A percentile compares a stretch with the other conserved stretches of the same genome.
Conservation (phyloP, 371 early-diverging fungal species). For the Rhizopus arrhizus region DNA sequence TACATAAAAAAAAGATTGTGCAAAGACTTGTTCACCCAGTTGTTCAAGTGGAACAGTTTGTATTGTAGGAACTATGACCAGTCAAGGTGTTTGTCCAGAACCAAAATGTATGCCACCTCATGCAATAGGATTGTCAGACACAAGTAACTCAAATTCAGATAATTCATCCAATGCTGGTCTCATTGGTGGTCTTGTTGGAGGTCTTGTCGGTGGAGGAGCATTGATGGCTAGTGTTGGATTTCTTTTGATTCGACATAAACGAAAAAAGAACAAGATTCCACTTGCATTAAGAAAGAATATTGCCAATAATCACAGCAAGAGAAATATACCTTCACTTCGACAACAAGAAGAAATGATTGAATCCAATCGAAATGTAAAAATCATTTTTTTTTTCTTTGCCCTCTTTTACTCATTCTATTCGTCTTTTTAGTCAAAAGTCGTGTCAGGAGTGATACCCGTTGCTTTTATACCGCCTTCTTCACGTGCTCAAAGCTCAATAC, state of each 20-base stretch:
- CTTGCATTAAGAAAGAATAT: constrained; percentile 20
- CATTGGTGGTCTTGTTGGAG: constrained; percentile 49
- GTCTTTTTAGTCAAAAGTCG: constrained; percentile 13
- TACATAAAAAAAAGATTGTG: constrained; percentile 21
- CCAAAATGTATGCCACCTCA: constrained; percentile 36
- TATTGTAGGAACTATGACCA: constrained; percentile 42
- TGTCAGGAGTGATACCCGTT: constrained; percentile 53
- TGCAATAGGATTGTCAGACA: constrained; percentile 27
- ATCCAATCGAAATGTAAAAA: constrained; percentile 3
- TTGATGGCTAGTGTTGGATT: constrained; percentile 26
- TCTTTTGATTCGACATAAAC: constrained; percentile 22
- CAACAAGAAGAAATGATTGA: constrained; percentile 18
- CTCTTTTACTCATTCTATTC: background rate
- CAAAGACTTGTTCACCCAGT: constrained; percentile 29
- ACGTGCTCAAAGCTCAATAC: constrained; percentile 6
- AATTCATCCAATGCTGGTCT: constrained; percentile 34
- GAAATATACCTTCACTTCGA: constrained; percentile 1
- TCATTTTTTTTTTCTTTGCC: background rate
- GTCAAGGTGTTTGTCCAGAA: constrained; percentile 45
- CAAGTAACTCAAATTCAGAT: constrained; percentile 10
- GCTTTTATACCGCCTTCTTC: constrained; percentile 42
- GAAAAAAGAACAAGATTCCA: constrained; percentile 33
- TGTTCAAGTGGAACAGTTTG: constrained; percentile 39
- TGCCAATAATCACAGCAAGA: constrained; percentile 1
- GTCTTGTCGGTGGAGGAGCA: constrained; percentile 28